Evolutionary conservation across 2,329 filamentous ascomycete genomes (phyloP).

Genomic region (Calonectria ilicicola): DNA sequence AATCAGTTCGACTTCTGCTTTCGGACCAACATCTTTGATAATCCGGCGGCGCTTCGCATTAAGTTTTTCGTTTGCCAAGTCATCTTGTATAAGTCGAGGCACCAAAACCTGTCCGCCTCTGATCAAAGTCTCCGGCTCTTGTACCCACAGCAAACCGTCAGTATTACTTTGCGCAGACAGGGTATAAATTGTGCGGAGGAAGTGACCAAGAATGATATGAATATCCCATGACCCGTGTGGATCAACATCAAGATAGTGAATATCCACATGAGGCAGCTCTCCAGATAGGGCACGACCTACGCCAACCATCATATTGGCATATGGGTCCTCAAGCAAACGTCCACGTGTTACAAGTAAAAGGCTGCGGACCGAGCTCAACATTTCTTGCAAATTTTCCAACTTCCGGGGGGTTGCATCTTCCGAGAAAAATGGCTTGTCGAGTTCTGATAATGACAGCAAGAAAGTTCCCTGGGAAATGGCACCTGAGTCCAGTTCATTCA

Average conservation of each 20-base stretch:
- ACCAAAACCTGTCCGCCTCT: background rate
- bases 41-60: background rate
- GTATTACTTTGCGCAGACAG: background rate
- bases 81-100: background rate
- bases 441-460: background rate
- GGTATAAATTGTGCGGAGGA: background rate
- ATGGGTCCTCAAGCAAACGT: background rate
- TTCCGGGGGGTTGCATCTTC: background rate
- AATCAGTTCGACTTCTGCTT: background rate
- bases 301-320: background rate
- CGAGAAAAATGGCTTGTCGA: background rate
- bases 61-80: background rate
- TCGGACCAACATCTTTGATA: background rate
- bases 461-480: background rate
- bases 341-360: background rate
- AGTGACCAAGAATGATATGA: background rate
- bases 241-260: background rate
- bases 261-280: background rate
- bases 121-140: background rate
- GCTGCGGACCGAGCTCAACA: background rate
- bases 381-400: background rate
- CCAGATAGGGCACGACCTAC: background rate
- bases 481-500: background rate
- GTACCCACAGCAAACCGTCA: background rate
- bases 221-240: background rate